A percentile compares a stretch with the other conserved stretches of the same genome.
phyloP scores from a whole-genome alignment of 2,329 filamentous ascomycete species.

The Amesomyces nigricolor region DNA sequence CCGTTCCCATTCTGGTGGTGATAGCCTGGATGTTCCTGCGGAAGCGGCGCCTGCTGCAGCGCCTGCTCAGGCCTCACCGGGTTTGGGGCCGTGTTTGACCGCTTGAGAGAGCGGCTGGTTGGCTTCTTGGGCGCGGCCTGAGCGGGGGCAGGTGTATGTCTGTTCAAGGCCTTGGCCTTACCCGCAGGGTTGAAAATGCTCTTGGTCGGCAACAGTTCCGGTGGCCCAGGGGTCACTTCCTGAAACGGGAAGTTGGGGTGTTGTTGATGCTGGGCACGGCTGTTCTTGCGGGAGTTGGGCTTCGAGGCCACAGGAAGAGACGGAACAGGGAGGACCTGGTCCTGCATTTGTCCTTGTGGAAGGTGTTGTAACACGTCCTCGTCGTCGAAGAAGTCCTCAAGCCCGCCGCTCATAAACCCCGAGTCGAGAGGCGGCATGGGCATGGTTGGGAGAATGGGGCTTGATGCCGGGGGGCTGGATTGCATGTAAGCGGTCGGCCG shows the following conservation, averaged over 20 bases:
- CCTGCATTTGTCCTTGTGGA: slow-evolving; percentile 26
- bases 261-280: slow-evolving; percentile 21
- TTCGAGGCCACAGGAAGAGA: slow-evolving; percentile 27
- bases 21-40: slow-evolving; percentile 8
- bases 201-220: slow-evolving; percentile 38
- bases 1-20: slow-evolving; percentile 4
- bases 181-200: slow-evolving; percentile 38
- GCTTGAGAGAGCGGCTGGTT: slow-evolving; percentile 18
- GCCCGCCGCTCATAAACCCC: slow-evolving; percentile 76
- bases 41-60: not conserved
- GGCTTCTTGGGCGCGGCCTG: slow-evolving; percentile 16
- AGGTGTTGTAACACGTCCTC: slow-evolving; percentile 42
- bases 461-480: slow-evolving; percentile 67
- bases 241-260: slow-evolving; percentile 33
- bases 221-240: slow-evolving; percentile 40
- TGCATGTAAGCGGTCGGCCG: slow-evolving; percentile 50
- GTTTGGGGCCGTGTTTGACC: slow-evolving; percentile 24
- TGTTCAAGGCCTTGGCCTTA: slow-evolving; percentile 24
- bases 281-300: slow-evolving; percentile 20
- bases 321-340: slow-evolving; percentile 13
- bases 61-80: slow-evolving; percentile 16
- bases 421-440: slow-evolving; percentile 62
- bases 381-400: slow-evolving; percentile 65
- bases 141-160: slow-evolving; percentile 10
- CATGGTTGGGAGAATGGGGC: slow-evolving; percentile 66